A percentile compares a stretch with the other conserved stretches of the same genome.
These are phyloP conservation scores for Tephrocybe sp. DNA, from an alignment of 768 basidiomycete species.

Conservation along the genomic window DNA sequence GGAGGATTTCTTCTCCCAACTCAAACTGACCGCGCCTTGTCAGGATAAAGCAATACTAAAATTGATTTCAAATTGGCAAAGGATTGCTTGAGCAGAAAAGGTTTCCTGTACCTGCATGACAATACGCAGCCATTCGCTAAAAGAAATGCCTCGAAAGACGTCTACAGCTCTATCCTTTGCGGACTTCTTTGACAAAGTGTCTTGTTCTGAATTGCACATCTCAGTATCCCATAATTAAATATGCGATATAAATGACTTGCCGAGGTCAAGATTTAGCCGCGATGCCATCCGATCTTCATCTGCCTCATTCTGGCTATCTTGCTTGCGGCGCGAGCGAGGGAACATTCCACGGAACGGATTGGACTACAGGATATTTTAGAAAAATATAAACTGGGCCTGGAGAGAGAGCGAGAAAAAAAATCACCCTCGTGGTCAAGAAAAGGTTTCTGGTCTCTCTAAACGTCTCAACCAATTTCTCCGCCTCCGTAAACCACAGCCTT, in stretches of 20 bases:
- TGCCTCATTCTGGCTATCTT: slow-evolving; percentile 42
- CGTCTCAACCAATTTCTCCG: slow-evolving; percentile 82
- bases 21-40: slow-evolving; percentile 62
- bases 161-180: slow-evolving; percentile 47
- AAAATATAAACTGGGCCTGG: slow-evolving; percentile 2
- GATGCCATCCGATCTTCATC: slow-evolving; percentile 74
- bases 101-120: slow-evolving; percentile 70
- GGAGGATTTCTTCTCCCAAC: slow-evolving; percentile 69
- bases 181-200: slow-evolving; percentile 49
- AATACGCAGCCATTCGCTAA: slow-evolving; percentile 82
- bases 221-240: not conserved
- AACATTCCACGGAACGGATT: slow-evolving; percentile 73
- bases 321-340: slow-evolving; percentile 40
- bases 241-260: slow-evolving; percentile 31
- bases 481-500: slow-evolving; percentile 78
- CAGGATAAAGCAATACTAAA: slow-evolving; percentile 72
- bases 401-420: slow-evolving; percentile 7
- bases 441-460: slow-evolving; percentile 85
- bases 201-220: slow-evolving; percentile 43
- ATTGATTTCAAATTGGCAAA: not conserved
- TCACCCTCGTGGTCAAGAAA: slow-evolving; percentile 78
- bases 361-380: slow-evolving; percentile 24
- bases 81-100: not conserved
- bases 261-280: slow-evolving; percentile 72
- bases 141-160: slow-evolving; percentile 76